Base-by-base conservation (phyloP, 805 yeast genomes). In the Blastobotrys terrestris region DNA sequence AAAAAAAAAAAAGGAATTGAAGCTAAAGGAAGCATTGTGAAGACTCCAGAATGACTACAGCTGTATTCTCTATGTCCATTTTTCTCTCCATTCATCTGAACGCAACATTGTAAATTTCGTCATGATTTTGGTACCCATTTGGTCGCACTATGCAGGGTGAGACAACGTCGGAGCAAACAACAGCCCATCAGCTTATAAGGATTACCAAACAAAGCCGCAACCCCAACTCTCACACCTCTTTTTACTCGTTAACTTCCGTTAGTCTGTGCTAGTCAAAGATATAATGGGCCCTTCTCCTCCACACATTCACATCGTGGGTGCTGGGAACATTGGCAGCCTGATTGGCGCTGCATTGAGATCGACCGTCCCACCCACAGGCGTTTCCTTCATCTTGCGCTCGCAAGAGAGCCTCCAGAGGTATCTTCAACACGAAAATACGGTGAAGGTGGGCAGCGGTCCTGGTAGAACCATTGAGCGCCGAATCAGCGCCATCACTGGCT, bases 271-370 rank as follows among this genome's bases (percentile, higher is more conserved):
- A 11, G 5, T 5, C 11, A 11, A 26, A 11, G n/a, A 15, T 15
- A 41, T 3, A 41, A 41, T 41, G 44, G 44, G 5, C 3, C 44
- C 16, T 7, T 5, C 35, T 26, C 35, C 31, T n/a, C 31, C 50
- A 11, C 39, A 53, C 8, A 49, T 59, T 18, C 58, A 72, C 55
- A 58, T 79, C 13, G 65, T 79, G 1, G 84, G 84, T 3, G 79
- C 79, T 1, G 84, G 84, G 2, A 70, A 75, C 53, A 77, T 79
- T 60, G 84, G 83, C 39, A 64, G 74, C 20, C 63, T 80, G 14
- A 59, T 80, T 19, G 80, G 81, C 35, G 65, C 80, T 6, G 75
- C 78, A 1, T 61, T 68, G 20, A 63, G 73, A 3, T 69, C 73
- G 8, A 54, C 56, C 3, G 72, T 68, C 49, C 73, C 73, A 1